Percentiles rank a stretch among this genome's conserved stretches.
Evolutionary conservation across 352 stramenopile genomes (phyloP).

Genomic region (Phytophthora pseudosyringae): DNA sequence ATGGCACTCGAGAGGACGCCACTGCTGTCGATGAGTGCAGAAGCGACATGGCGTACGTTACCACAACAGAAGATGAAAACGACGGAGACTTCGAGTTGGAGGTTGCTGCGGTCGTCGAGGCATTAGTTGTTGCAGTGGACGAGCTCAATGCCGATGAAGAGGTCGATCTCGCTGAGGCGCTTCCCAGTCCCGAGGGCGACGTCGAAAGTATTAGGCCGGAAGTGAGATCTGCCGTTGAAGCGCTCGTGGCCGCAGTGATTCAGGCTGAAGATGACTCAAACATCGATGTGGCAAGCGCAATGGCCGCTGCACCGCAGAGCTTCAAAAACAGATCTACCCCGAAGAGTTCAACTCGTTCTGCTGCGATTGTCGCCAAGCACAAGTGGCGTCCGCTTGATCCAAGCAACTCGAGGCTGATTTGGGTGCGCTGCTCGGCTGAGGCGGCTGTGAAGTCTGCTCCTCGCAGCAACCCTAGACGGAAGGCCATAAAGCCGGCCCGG

Average conservation of each 20-base stretch:
- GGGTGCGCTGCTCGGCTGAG: slow-evolving; percentile 14
- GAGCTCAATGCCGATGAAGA: neutral
- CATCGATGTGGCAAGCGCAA: neutral
- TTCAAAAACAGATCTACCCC: slow-evolving; percentile 3
- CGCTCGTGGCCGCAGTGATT: neutral
- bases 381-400: slow-evolving; percentile 32
- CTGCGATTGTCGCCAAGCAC: neutral
- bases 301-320: neutral
- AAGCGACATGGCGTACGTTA: neutral
- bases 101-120: neutral
- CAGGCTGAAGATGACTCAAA: neutral
- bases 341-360: slow-evolving; percentile 1
- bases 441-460: slow-evolving; percentile 11
- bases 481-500: slow-evolving; percentile 3
- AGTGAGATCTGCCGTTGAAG: slow-evolving; percentile 1
- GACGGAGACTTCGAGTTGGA: neutral
- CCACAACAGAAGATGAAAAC: neutral
- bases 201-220: neutral
- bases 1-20: neutral
- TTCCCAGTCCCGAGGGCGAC: neutral
- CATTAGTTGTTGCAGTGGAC: neutral
- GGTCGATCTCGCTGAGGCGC: neutral
- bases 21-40: too few relatives aligned
- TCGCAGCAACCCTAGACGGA: slow-evolving; percentile 14
- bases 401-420: slow-evolving; percentile 29